Conservation (phyloP, 1,139 yeast species). For the Diutina neorugosa region DNA sequence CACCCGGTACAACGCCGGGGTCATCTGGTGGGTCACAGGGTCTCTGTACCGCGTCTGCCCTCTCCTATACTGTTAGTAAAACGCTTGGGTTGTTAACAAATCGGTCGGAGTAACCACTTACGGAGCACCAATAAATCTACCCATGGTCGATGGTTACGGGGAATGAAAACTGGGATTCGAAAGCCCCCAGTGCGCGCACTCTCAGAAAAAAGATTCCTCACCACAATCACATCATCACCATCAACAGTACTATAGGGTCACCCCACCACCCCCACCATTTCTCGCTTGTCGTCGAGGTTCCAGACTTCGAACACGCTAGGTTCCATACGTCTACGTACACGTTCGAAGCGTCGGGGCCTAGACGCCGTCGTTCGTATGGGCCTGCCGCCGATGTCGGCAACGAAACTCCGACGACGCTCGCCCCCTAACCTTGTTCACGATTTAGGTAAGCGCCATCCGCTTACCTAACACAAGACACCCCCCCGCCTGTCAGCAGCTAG, state of each 20-base stretch:
- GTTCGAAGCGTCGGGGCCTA: too few relatives aligned
- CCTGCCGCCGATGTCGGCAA: neutral
- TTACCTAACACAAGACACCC: neutral
- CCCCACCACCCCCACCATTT: too few relatives aligned
- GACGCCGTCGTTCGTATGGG: neutral
- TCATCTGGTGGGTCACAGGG: slow-evolving; percentile 73
- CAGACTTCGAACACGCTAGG: too few relatives aligned
- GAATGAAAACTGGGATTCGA: neutral
- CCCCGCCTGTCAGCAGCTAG: neutral
- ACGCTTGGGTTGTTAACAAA: too few relatives aligned
- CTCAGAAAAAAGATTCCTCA: neutral
- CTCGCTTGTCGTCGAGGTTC: too few relatives aligned
- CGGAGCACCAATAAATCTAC: slow-evolving; percentile 4
- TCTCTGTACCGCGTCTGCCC: slow-evolving; percentile 47
- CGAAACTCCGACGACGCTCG: neutral
- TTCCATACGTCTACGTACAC: too few relatives aligned
- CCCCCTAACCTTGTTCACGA: neutral
- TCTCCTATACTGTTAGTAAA: slow-evolving; percentile 12
- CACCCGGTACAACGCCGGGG: slow-evolving; percentile 87
- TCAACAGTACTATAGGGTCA: too few relatives aligned
- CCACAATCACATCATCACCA: too few relatives aligned
- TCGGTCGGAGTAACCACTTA: neutral
- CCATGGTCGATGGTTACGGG: neutral
- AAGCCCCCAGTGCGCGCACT: neutral
- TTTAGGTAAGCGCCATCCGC: neutral